A percentile compares a stretch with the other conserved stretches of the same genome.
Evolutionary conservation across 805 yeast genomes (phyloP).

Genomic region (Sungouiella blattae): DNA sequence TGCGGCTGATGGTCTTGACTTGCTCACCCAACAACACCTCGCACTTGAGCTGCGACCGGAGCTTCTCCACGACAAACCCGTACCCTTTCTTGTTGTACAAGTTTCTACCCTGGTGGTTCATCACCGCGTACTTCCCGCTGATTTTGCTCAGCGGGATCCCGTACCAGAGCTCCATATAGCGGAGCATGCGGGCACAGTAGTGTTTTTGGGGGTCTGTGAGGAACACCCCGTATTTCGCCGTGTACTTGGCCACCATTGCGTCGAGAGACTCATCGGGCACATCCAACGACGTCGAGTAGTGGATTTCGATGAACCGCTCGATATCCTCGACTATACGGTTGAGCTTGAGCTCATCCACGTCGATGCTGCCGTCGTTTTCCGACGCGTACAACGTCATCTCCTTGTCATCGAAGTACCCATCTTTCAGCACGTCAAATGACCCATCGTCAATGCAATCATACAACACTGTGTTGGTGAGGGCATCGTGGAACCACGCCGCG

Average conservation of each 20-base stretch:
- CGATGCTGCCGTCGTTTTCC: constrained; percentile 31
- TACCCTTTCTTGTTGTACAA: constrained; percentile 65
- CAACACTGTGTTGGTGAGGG: constrained; percentile 63
- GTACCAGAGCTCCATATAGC: constrained; percentile 74
- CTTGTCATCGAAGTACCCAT: constrained; percentile 49
- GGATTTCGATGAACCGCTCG: constrained; percentile 54
- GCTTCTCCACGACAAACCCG: constrained; percentile 45
- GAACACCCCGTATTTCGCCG: constrained; percentile 42
- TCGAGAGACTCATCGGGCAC: constrained; percentile 50
- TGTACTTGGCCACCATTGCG: constrained; percentile 46
- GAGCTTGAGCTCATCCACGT: constrained; percentile 23
- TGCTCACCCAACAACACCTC: constrained; percentile 39
- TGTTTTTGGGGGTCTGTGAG: constrained; percentile 49
- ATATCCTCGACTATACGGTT: constrained; percentile 50
- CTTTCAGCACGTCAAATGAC: constrained; percentile 13
- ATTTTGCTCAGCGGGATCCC: constrained; percentile 66
- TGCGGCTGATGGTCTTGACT: constrained; percentile 39
- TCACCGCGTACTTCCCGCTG: constrained; percentile 66
- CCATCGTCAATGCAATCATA: constrained; percentile 38
- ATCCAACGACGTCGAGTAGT: constrained; percentile 48
- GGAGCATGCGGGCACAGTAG: constrained; percentile 48
- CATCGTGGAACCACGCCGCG: constrained; percentile 90
- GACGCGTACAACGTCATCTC: constrained; percentile 23
- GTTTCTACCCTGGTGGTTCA: constrained; percentile 75
- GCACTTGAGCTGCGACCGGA: constrained; percentile 28